Evolutionary conservation across 768 basidiomycete genomes (phyloP), one percentile per base, ranked within the genome.

Genomic region (Kwoniella europaea): DNA sequence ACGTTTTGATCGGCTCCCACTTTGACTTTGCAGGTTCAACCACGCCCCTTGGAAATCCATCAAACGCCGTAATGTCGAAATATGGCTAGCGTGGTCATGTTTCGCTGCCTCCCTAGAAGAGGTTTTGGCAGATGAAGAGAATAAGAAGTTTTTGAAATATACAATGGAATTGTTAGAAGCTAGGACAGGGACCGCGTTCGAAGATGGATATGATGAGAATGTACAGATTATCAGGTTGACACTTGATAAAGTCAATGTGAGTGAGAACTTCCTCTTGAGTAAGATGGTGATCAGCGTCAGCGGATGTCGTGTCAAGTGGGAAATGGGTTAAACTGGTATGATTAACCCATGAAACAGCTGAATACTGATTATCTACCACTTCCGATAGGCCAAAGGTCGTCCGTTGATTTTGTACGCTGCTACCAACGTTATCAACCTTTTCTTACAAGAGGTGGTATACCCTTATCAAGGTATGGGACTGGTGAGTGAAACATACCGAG

Each of bases 31-130:
- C 57, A 91, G 92, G 92, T 95, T 95, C 81, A 84, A 87, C 67
- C 89, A 88, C 74, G 88, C 86, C 16, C 88, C 89, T 0, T 96
- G 91, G 91, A 90, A 90, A 0, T 85, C 87, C 13, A 87, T 96
- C 68, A 88, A 86, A 55, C 86, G 85, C 18, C 84, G 87, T 50
- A 88, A 93, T 79, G 84, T 92, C 67, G 86, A 86, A 53, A 85
- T 88, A 69, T 95, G 92, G 91, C 85, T 96, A 41, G 89, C 92
- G 67, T 95, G 93, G 93, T 87, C 88, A 24, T 89, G 91, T 77
- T 94, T 90, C 83, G 91, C 91, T 78, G 85, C 87, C 4, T 86
- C 88, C 50, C 85, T 91, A 42, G 89, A 90, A 16, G 78, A 87
- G 6, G 79, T 84, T 4, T 86, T 89, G 12, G 64, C 82, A 35